A percentile compares a stretch with the other conserved stretches of the same genome.
Conservation (phyloP, 805 yeast genomes). For the Hanseniaspora guilliermondii region DNA sequence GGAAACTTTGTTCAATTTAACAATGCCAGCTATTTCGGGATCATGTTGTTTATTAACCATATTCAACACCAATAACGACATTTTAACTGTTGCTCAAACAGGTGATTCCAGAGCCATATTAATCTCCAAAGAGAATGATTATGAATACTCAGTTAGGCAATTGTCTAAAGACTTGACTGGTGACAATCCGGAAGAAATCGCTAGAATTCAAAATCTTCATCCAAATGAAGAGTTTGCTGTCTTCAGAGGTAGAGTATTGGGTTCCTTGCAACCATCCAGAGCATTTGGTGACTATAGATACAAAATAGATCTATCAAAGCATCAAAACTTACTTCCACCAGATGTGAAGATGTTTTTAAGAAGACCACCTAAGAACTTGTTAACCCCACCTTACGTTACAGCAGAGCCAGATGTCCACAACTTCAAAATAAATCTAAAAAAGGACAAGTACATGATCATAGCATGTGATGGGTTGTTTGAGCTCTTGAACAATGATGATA, state of each 20-base stretch:
- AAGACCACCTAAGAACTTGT: conserved; percentile 53
- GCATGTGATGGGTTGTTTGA: conserved; percentile 93
- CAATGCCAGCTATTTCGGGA: conserved; percentile 90
- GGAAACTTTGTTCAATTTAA: conserved; percentile 41
- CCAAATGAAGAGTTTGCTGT: conserved; percentile 75
- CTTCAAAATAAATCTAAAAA: conserved; percentile 54
- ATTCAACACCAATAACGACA: conserved; percentile 62
- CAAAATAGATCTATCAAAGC: conserved; percentile 51
- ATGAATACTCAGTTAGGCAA: conserved; percentile 75
- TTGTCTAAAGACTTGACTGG: conserved; percentile 91
- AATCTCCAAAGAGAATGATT: background rate
- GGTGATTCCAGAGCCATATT: conserved; percentile 90
- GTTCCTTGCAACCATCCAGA: conserved; percentile 86
- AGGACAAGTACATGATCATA: conserved; percentile 76
- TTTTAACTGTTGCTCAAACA: conserved; percentile 80
- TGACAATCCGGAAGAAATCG: conserved; percentile 75
- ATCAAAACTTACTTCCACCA: conserved; percentile 50
- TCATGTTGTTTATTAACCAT: conserved; percentile 83
- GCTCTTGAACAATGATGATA: conserved; percentile 81
- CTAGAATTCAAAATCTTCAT: conserved; percentile 71
- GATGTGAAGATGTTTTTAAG: conserved; percentile 74
- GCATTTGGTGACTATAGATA: conserved; percentile 97
- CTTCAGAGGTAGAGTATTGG: conserved; percentile 78
- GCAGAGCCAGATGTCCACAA: conserved; percentile 90
- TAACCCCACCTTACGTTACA: conserved; percentile 93